Evolutionary conservation across 768 basidiomycete species (phyloP).

Genomic region (Lactifluus pinguis): DNA sequence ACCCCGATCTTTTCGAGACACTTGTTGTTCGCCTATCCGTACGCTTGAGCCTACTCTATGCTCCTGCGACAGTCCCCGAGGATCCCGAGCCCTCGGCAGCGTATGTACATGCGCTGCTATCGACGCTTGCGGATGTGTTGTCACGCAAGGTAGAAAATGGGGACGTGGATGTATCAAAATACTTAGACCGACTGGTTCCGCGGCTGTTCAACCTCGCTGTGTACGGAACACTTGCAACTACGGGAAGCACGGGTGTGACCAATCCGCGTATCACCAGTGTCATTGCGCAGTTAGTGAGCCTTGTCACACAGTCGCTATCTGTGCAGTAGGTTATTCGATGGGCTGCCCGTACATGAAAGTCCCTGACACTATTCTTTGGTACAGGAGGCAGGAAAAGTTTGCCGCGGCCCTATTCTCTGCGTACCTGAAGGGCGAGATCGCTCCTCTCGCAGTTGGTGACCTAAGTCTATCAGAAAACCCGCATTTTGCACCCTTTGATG

Average conservation of each 20-base stretch:
- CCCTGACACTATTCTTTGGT: background rate
- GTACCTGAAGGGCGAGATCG: conserved; percentile 45
- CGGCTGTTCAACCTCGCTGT: conserved; percentile 58
- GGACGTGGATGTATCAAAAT: conserved; percentile 68
- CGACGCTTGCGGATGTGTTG: conserved; percentile 57
- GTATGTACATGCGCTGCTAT: conserved; percentile 78
- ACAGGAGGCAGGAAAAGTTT: conserved; percentile 60
- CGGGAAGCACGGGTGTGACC: conserved; percentile 25
- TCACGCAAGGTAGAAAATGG: conserved; percentile 35
- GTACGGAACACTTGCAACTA: conserved; percentile 28
- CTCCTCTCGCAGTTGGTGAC: conserved; percentile 46
- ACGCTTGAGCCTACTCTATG: conserved; percentile 66
- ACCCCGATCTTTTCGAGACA: conserved; percentile 73
- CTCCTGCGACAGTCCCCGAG: conserved; percentile 25
- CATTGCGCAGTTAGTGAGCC: conserved; percentile 55
- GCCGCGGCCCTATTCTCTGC: conserved; percentile 42
- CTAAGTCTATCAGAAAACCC: conserved; percentile 35
- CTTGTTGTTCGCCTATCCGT: conserved; percentile 69
- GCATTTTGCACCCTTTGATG: conserved; percentile 44
- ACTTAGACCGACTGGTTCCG: conserved; percentile 68
- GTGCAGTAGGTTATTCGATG: conserved; percentile 45
- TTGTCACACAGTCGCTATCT: conserved; percentile 55
- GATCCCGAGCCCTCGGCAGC: conserved; percentile 61
- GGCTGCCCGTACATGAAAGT: too few relatives aligned
- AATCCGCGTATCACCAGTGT: conserved; percentile 50